A percentile compares a stretch with the other conserved stretches of the same genome.
These are phyloP conservation scores for Marasmius oreades DNA, from an alignment of 1,284 basidiomycete genomes.

Conservation along the genomic window DNA sequence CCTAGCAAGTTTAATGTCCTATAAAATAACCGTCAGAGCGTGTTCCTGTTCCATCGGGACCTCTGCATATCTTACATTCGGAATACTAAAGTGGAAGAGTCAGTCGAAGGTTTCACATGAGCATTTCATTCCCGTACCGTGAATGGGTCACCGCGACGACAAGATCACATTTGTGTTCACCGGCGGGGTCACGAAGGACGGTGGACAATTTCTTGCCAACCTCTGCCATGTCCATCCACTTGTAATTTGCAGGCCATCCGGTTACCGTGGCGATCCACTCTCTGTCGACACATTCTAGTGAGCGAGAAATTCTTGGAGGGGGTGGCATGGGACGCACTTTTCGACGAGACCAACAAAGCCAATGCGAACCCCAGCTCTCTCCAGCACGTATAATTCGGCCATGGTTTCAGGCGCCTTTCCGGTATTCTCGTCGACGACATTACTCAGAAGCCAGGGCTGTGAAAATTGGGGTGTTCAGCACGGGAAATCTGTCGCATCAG, in stretches of 20 bases:
- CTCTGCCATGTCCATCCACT: constrained; percentile 50
- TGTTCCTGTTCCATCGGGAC: constrained; percentile 4
- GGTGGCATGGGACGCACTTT: constrained; percentile 35
- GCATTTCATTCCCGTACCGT: constrained; percentile 27
- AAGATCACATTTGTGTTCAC: constrained; percentile 54
- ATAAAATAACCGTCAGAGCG: constrained; percentile 49
- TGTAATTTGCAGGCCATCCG: constrained; percentile 59
- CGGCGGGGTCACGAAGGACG: constrained; percentile 55
- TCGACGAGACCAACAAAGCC: constrained; percentile 68
- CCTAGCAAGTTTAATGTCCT: constrained; percentile 46
- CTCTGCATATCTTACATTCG: constrained; percentile 33
- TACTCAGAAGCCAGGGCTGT: constrained; percentile 55
- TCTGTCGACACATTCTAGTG: constrained; percentile 20
- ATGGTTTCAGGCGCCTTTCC: constrained; percentile 43
- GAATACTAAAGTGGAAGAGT: constrained; percentile 24
- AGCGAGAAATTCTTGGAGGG: neutral
- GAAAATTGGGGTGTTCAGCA: constrained; percentile 12
- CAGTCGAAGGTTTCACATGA: neutral
- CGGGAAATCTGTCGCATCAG: constrained; percentile 13
- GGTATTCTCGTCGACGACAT: constrained; percentile 48
- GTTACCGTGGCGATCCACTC: constrained; percentile 72
- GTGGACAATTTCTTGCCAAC: constrained; percentile 49
- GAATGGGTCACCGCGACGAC: constrained; percentile 68
- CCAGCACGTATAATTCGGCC: constrained; percentile 44
- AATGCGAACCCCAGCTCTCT: constrained; percentile 53